Evolutionary conservation across 2,329 filamentous ascomycete species (phyloP), one percentile per base, ranked within the genome.

Genomic region (Ampelomyces quisqualis): DNA sequence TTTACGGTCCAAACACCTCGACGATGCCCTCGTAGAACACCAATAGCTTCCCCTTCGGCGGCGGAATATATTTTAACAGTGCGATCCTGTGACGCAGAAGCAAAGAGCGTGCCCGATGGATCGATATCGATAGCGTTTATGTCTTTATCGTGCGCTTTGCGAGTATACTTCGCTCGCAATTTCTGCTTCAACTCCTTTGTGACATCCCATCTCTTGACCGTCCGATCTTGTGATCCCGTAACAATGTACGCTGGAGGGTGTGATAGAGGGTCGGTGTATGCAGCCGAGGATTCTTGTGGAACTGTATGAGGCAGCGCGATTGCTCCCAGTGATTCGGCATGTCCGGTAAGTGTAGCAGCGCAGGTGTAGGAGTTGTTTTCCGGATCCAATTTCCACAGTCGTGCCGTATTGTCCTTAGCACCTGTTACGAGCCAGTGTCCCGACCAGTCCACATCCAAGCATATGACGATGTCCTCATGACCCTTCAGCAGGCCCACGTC

Each of bases 101-200:
- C 94, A 62, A 98, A 97, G 1, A 96, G 71, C n/a, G 83, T 80
- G 4, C 81, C 81, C 1, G 79, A 77, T 15, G 82, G 78, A 50
- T 90, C 88, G 8, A 93, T 77, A 51, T 94, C 89, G 35, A 98
- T 80, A 2, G 93, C 90, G 58, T 98, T 98, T 70, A 98, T 98
- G 55, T 98, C 93, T 66, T 98, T 98, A 63, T 98, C 93, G 69
- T 98, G 93, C 1, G 93, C 93, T 69, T 96, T 95, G 41, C 93
- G 81, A 1, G 93, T 97, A 67, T 88, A 98, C 4, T 84, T 71
- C 27, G 88, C 88, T 55, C 82, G 75, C 7, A 82, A 72, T 7
- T 78, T 76, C 42, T 78, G 77, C 45, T 78, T 79, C 32, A 72
- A 68, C 18, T 65, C 65, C 43, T 67, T 65, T 17, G 52, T 58